Percentiles rank a stretch among this genome's conserved stretches.
These are phyloP conservation scores for Epichloe coenophiala DNA, from an alignment of 2,329 filamentous ascomycete genomes.

Conservation along the genomic window DNA sequence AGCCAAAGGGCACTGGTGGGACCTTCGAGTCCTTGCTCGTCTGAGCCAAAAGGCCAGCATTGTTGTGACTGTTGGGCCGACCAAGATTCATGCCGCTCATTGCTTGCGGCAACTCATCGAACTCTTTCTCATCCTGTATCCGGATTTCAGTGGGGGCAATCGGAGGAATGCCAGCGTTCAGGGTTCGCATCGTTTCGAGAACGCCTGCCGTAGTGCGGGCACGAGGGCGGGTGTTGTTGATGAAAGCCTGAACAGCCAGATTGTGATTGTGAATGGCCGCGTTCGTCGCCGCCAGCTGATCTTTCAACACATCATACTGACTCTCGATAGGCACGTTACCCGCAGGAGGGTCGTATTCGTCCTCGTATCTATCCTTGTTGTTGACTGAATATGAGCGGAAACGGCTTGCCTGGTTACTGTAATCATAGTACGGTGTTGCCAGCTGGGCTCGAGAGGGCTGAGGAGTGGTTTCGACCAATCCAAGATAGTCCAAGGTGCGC, in stretches of 20 bases:
- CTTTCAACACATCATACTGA: constrained; percentile 48
- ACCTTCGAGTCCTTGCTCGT: constrained; percentile 72
- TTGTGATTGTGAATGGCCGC: constrained; percentile 80
- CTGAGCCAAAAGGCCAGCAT: constrained; percentile 51
- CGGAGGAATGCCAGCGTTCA: constrained; percentile 55
- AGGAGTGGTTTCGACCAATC: constrained; percentile 85
- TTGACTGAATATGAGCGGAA: constrained; percentile 98
- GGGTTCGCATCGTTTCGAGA: constrained; percentile 63
- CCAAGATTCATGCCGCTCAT: constrained; percentile 69
- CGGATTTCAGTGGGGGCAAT: constrained; percentile 65
- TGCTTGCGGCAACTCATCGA: constrained; percentile 66
- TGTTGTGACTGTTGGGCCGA: constrained; percentile 47
- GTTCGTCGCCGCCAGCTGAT: constrained; percentile 50
- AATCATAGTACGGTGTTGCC: constrained; percentile 60
- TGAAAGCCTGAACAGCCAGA: constrained; percentile 82
- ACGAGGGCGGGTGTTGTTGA: constrained; percentile 72
- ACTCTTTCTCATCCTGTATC: constrained; percentile 62
- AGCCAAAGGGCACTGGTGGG: constrained; percentile 94
- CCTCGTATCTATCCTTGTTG: constrained; percentile 93
- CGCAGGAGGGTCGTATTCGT: constrained; percentile 50
- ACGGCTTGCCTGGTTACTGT: constrained; percentile 67
- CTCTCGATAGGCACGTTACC: constrained; percentile 32
- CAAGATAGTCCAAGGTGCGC: constrained; percentile 90
- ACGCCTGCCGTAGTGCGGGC: constrained; percentile 77
- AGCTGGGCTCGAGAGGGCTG: constrained; percentile 65